These are phyloP conservation scores for Apiospora marii DNA, from an alignment of 2,329 filamentous ascomycete species.

Conservation along the genomic window DNA sequence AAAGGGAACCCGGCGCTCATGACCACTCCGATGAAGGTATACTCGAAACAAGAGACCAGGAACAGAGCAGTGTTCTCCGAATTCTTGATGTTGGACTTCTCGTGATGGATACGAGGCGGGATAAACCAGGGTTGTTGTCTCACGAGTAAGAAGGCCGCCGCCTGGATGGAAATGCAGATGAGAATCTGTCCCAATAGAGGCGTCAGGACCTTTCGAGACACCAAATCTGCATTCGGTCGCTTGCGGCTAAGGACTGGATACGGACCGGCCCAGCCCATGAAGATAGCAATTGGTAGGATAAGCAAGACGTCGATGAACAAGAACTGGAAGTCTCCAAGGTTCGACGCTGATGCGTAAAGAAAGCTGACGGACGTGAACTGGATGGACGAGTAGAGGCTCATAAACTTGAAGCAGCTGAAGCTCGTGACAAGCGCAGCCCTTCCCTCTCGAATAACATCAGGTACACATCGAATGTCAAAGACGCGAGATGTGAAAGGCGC, in stretches of 20 bases:
- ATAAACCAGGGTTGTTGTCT: conserved; percentile 85
- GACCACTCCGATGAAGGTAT: conserved; percentile 88
- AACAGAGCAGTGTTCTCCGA: conserved; percentile 95
- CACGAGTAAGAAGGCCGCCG: conserved; percentile 76
- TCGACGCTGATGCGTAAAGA: conserved; percentile 90
- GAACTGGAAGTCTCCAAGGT: conserved; percentile 96
- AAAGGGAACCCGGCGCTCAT: conserved; percentile 93
- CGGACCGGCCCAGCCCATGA: conserved; percentile 97
- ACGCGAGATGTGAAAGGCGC: conserved; percentile 95
- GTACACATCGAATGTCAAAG: conserved; percentile 96
- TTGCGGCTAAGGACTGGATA: conserved; percentile 81
- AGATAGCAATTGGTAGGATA: conserved; percentile 95
- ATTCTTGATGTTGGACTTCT: conserved; percentile 87
- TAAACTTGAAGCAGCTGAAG: conserved; percentile 99
- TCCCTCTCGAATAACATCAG: conserved; percentile 90
- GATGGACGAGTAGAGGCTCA: conserved; percentile 99
- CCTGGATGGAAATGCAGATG: conserved; percentile 81
- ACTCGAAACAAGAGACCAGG: conserved; percentile 90
- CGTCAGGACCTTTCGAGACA: conserved; percentile 89
- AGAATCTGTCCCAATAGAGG: conserved; percentile 89
- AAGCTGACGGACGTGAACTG: conserved; percentile 98
- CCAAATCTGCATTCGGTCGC: conserved; percentile 88
- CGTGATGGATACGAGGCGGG: conserved; percentile 77
- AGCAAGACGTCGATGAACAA: conserved; percentile 92
- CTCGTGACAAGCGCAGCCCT: conserved; percentile 95